Evolutionary conservation across 257 asterid species (phyloP), one percentile per base, ranked within the genome.

Genomic region (Primulina tabacum): DNA sequence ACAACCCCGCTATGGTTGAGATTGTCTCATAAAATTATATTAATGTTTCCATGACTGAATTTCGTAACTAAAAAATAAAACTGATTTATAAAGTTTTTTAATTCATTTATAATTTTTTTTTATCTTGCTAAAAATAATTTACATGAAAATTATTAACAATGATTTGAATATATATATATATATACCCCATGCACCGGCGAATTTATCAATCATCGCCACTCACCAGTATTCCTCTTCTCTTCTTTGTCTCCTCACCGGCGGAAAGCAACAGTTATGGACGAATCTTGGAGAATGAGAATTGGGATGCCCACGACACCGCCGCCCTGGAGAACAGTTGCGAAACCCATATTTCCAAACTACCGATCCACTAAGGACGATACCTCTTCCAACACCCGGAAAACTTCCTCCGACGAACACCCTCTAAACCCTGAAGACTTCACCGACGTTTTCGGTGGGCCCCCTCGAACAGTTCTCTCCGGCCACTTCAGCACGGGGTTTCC

Each of bases 391-490:
- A 80, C 78, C 68, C 83, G 83, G 5, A 72, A 64, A 18, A 30
- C 74, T 61, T 20, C 70, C 57, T 71, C 86, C 86, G 82, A 72
- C 77, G 82, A 75, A 67, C 68, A 70, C 56, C 30, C 65, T 50
- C 29, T 74, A 32, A 68, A 72, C 69, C 79, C 89, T 11, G 88
- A 85, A 9, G 93, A 90, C 78, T 90, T 86, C 68, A 78, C 78
- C 73, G 97, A 90, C 76, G 92, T 90, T 28, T 90, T 90, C 40
- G 96, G 97, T 12, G 96, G 97, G 2, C 96, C 97, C 18, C 97
- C 97, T 14, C 77, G 85, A 4, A 84, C 86, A 5, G 73, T 85
- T 29, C 84, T 82, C 71, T 78, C 85, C 33, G 85, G 86, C 71
- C 84, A 79, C 33, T 82, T 79, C 79, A 70, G 87, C 58, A 38